phyloP scores from a whole-genome alignment of 345 rosid species.

The Nephelium lappaceum region DNA sequence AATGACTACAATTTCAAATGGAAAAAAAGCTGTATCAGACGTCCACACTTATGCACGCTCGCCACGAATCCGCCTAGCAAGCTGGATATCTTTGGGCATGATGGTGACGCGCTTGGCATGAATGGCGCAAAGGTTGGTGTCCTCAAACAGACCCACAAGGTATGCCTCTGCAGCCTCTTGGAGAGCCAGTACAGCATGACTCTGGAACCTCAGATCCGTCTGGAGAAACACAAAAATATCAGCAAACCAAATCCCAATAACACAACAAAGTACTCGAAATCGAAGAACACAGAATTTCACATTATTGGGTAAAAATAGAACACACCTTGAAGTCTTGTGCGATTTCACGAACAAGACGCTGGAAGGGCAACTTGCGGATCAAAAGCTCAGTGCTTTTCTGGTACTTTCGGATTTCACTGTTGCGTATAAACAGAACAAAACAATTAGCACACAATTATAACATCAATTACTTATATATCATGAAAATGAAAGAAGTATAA shows the following conservation, averaged over 20 bases:
- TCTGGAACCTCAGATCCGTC: constrained; percentile 80
- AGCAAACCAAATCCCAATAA: neutral
- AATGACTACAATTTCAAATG: neutral
- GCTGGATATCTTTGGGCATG: constrained; percentile 71
- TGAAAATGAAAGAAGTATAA: too few species aligned
- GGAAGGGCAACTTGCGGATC: constrained; percentile 73
- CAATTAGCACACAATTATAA: neutral
- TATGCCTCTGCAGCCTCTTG: constrained; percentile 83
- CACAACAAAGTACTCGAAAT: neutral
- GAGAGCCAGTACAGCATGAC: constrained; percentile 69
- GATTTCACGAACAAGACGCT: constrained; percentile 76
- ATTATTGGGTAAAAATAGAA: neutral
- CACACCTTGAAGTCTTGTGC: constrained; percentile 64
- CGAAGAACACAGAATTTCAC: neutral
- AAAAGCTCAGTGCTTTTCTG: constrained; percentile 74
- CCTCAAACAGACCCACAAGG: constrained; percentile 73
- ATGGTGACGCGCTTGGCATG: constrained; percentile 76
- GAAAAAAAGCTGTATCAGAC: neutral
- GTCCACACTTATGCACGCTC: constrained; percentile 51
- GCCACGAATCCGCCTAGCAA: constrained; percentile 73
- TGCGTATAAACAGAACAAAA: neutral
- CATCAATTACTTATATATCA: too few species aligned
- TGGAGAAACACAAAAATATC: neutral
- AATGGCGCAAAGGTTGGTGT: constrained; percentile 64
- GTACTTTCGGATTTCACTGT: constrained; percentile 62